Base-by-base conservation (phyloP, 164 flowering plant species). In the Magnolia sinica region DNA sequence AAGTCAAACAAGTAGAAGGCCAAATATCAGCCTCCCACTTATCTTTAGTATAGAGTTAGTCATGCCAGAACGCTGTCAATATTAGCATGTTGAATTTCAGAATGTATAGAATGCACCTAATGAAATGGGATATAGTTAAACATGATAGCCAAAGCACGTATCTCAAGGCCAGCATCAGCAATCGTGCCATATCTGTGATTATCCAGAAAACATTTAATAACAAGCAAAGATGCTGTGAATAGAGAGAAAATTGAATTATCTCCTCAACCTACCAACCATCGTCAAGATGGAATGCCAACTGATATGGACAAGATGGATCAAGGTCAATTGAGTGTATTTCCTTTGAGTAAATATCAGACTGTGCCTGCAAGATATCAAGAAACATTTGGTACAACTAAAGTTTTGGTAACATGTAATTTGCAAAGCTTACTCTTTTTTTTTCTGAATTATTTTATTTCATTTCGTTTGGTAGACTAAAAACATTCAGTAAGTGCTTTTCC, bases 271-370 rank as follows among this genome's bases (percentile, higher is more conserved):
- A 95, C 99, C 98, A 95, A 72, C 98, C 98, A 85, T 93, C 91
- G 76, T 90, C 94, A 63, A 93, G 96, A 87, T 93, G 98, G 78
- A 95, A 95, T 29, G 96, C 97, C 86, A 95, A 82, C 74, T 91
- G 98, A 81, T 86, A 84, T 45, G 92, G 87, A 76, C 92, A 89
- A 75, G 94, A 89, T 76, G 99, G 97, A 82, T 95, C 84, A 29
- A 92, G 68, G 78, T 87, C 76, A 79, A 95, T 90, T 23, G 99
- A 91, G 81, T 91, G 93, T 78, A 96, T 83, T 80, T 89, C 98
- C 81, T 83, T 88, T 1, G 94, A 22, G 65, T 81, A 78, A 78
- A 96, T 92, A 66, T 85, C 77, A 63, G 97, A 84, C 82, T 94
- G 98, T 75, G 86, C 98, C 99, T 96, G 90, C 78, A 78, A 63